phyloP scores from a whole-genome alignment of 495 filamentous ascomycete species.

The Neurospora sublineolata region DNA sequence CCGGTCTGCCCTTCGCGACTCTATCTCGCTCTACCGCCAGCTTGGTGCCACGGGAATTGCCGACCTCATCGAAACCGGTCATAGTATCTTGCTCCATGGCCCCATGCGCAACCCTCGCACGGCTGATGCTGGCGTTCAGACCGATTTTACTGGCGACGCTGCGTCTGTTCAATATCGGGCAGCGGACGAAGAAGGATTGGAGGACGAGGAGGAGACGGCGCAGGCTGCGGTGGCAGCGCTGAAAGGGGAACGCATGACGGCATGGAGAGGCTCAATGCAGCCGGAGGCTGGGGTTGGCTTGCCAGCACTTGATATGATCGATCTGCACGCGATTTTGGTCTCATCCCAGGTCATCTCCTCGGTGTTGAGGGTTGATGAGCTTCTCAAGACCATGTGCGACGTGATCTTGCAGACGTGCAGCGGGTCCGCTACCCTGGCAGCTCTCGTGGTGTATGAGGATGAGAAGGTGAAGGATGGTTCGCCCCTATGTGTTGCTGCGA shows the following conservation, averaged over 20 bases:
- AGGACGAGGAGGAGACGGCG: slow-evolving; percentile 41
- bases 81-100: slow-evolving; percentile 59
- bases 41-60: slow-evolving; percentile 67
- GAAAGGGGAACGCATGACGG: slow-evolving; percentile 52
- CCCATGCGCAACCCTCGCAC: slow-evolving; percentile 48
- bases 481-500: slow-evolving; percentile 55
- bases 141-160: slow-evolving; percentile 51
- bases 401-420: slow-evolving; percentile 82
- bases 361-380: slow-evolving; percentile 70
- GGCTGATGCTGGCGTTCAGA: slow-evolving; percentile 65
- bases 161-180: slow-evolving; percentile 42
- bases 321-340: slow-evolving; percentile 74
- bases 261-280: slow-evolving; percentile 45
- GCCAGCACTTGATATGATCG: slow-evolving; percentile 66
- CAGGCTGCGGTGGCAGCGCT: slow-evolving; percentile 36
- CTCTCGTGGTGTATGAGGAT: slow-evolving; percentile 44
- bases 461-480: slow-evolving; percentile 10
- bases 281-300: slow-evolving; percentile 38
- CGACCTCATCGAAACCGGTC: slow-evolving; percentile 55
- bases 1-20: slow-evolving; percentile 57
- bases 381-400: slow-evolving; percentile 80
- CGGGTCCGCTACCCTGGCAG: slow-evolving; percentile 62
- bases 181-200: slow-evolving; percentile 44
- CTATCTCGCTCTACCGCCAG: slow-evolving; percentile 60
- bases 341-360: slow-evolving; percentile 87